Base-by-base conservation (phyloP, 2,329 filamentous ascomycete species). In the Claviceps sp. region DNA sequence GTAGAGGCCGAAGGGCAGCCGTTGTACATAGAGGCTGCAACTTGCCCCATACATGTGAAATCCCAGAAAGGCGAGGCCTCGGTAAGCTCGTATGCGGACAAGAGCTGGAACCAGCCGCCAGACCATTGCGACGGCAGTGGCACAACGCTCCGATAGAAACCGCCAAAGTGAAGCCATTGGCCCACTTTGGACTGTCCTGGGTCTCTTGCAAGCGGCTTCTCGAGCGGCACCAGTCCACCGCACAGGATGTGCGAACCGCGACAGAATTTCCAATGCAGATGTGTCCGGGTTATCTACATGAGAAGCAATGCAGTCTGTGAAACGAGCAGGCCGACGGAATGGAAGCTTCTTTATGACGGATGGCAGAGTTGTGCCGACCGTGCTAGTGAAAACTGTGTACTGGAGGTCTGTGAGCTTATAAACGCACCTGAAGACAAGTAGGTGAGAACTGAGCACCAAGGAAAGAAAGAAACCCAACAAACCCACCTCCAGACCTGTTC, bases 1-100 rank as follows among this genome's bases (percentile, higher is more conserved):
- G 40, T 58, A 57, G 38, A 60, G 49, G 4, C 58, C 57, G 46
- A 59, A 57, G 5, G 57, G 57, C 38, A 60, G 49, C 13, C 46
- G 51, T 50, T 59, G 58, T 20, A 58, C 57, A 1, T 54, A 46
- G 14, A 55, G 34, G 45, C 54, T 56, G 40, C 18, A 42, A 20
- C 51, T 52, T 36, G 48, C 24, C 16, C 55, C 55, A 52, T 57
- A 58, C 38, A 59, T 49, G 18, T 24, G 37, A 20, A 6, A 8
- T 1, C 38, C 48, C 5, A 47, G 20, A 41, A 20, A 42, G n/a
- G 13, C 34, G 24, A 52, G 47, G n/a, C 47, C 47, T 18, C 7
- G 36, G 45, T 50, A 53, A 14, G 30, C 37, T 44, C 24, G 22
- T 48, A 47, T 34, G 30, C 52, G 48, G 13, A 53, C 6, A 40